These are phyloP conservation scores for Pistacia atlantica DNA, from an alignment of 345 rosid genomes.

Conservation along the genomic window DNA sequence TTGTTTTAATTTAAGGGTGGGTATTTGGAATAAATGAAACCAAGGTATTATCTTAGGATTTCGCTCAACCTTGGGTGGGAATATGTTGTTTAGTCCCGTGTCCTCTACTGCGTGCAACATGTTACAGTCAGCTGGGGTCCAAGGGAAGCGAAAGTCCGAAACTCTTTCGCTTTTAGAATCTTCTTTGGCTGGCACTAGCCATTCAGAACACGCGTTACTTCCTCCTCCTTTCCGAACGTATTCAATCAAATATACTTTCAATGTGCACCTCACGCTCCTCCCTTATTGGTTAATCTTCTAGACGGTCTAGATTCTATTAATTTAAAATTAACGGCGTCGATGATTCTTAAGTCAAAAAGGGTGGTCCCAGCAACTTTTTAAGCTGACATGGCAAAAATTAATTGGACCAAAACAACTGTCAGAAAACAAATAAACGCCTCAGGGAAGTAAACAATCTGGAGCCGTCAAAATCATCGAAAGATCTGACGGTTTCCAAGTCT, in stretches of 20 bases:
- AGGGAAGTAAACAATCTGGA: background rate
- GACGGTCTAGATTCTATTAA: constrained; percentile 3
- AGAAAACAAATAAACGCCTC: no score
- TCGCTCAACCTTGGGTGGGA: no score
- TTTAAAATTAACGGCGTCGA: background rate
- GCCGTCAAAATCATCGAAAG: constrained; percentile 26
- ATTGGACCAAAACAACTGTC: background rate
- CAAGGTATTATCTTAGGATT: no score
- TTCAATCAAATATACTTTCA: background rate
- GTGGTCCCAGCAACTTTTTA: background rate
- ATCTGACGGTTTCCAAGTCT: constrained; percentile 32
- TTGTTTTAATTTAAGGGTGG: no score
- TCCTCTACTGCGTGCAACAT: background rate
- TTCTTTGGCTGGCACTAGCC: background rate
- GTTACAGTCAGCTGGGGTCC: background rate
- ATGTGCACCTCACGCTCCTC: background rate
- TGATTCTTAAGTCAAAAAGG: background rate
- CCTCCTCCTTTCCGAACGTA: background rate
- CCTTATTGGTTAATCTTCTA: background rate
- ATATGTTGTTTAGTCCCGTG: background rate
- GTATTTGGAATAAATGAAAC: no score
- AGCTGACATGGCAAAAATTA: constrained; percentile 6
- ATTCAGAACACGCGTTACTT: background rate
- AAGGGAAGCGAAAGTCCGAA: background rate
- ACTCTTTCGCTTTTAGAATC: background rate